These are phyloP conservation scores for Monosporascus sp. DNA, from an alignment of 2,329 filamentous ascomycete genomes.

Conservation along the genomic window DNA sequence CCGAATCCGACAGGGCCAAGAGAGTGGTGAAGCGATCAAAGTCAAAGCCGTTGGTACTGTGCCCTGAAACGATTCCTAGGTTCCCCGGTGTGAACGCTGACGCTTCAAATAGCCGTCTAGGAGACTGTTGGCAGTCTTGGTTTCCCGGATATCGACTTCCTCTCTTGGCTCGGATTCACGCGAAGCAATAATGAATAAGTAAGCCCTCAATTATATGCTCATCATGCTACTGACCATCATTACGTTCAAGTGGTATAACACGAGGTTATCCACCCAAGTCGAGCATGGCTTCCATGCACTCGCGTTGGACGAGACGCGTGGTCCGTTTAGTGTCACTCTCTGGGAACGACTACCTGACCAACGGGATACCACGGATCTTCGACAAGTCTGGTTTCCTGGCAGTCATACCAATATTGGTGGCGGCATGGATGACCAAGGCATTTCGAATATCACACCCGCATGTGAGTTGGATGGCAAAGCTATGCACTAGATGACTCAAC, in stretches of 20 bases:
- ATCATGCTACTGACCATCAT: conserved; percentile 23
- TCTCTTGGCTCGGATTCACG: conserved; percentile 42
- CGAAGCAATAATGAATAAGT: conserved; percentile 42
- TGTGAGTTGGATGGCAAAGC: conserved; percentile 18
- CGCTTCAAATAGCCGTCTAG: conserved; percentile 35
- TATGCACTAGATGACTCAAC: not conserved
- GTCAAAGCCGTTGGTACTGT: conserved; percentile 37
- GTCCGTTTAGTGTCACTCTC: conserved; percentile 49
- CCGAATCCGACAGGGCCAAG: conserved; percentile 33
- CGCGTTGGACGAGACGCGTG: conserved; percentile 50
- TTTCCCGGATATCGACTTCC: conserved; percentile 19
- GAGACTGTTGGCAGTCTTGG: conserved; percentile 44
- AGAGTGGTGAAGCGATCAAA: conserved; percentile 36
- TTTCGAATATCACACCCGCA: conserved; percentile 30
- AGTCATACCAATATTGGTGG: conserved; percentile 67
- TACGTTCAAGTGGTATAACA: conserved; percentile 49
- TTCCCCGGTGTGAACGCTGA: conserved; percentile 3
- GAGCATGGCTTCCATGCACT: conserved; percentile 56
- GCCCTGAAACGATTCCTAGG: not conserved
- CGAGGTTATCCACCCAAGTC: conserved; percentile 44
- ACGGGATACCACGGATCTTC: conserved; percentile 35
- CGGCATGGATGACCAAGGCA: conserved; percentile 51
- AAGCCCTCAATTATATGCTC: conserved; percentile 5
- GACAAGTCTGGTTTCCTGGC: conserved; percentile 63
- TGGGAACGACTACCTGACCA: conserved; percentile 42